Base-by-base conservation (phyloP, 441 rosid genomes). In the Melastoma candidum region DNA sequence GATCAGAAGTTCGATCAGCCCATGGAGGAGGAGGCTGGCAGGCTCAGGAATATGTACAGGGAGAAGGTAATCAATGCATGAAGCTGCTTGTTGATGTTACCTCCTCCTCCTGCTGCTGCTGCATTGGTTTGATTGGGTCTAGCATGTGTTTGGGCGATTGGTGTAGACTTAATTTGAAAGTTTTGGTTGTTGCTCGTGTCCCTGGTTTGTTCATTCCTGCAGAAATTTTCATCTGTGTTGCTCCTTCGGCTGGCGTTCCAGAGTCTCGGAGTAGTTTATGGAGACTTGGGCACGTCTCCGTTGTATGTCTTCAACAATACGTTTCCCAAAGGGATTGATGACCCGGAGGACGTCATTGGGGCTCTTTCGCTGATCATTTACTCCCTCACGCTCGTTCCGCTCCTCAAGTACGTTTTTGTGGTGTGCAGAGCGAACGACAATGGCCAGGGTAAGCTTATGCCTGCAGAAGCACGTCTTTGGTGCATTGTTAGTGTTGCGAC, bases 21-120 rank as follows among this genome's bases (percentile, higher is more conserved):
- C 46, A 52, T 52, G 56, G 56, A 52, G 17, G 56, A 52, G 26
- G 56, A 52, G 56, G 56, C 56, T 36, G 56, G 56, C 24, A 52
- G 56, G 56, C 45, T 52, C 56, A 52, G 56, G 24, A 52, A 52
- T 45, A 52, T 52, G 56, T 52, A 52, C 45, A 52, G 56, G 32
- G 56, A 52, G 43, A 52, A 52, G 56, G 56, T 52, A 52, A 17
- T 17, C 22, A 17, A 8, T 36, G 4, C 24, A 26, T 12, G 56
- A 52, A 13, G 25, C 13, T n/a, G 10, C 8, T 32, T 4, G 41
- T 17, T 17, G 22, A 17, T 17, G 22, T 17, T 17, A 17, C 22
- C 22, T 17, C 22, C 22, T 17, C 22, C 22, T 17, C 22, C 22
- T 17, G 22, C 22, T 17, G 22, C 22, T 17, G 22, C 22, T 17